Base-by-base conservation (phyloP, 768 basidiomycete species). In the Boletus sensibilis region DNA sequence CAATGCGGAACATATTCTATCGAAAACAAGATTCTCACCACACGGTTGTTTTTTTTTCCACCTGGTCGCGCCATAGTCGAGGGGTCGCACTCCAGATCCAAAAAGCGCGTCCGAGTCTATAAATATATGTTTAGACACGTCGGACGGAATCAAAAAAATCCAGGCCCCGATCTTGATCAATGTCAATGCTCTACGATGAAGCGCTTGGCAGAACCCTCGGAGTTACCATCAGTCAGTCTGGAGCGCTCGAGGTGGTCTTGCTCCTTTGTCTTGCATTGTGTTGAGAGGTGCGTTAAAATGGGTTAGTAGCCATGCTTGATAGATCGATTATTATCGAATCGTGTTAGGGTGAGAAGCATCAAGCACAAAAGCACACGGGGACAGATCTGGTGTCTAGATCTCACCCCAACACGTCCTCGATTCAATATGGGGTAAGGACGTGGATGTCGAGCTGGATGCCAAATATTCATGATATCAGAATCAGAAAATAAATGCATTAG, bases 351-450 rank as follows among this genome's bases (percentile, higher is more conserved):
- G 27, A 7, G 27, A 29, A 7, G 27, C 27, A 29, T 29, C 27
- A 29, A 29, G 7, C 27, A 9, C 25, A 25, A n/a, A n/a, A 23
- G 31, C 35, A 13, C 9, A 34, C 18, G 13, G 27, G 20, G 13
- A 38, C 25, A 10, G 60, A 51, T 61, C 59, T 29, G 12, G 27
- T 31, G 13, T 37, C 42, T 38, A 31, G 43, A 50, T 55, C 50
- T 18, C 13, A 27, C 12, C 23, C n/a, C 9, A 1, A 27, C 21
- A 27, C 1, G 6, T 18, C 18, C 37, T 21, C 31, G 20, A 23
- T 18, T 13, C 20, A 18, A 8, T 5, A 14, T 4, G 23, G 21
- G 23, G 10, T 5, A 21, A 13, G 7, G 14, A 23, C 20, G 6
- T 46, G 11, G 5, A 18, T 31, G 38, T 35, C 21, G 21, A 41